Evolutionary conservation across 306 rosid genomes (phyloP).

Genomic region (Gastrolobium villosum): DNA sequence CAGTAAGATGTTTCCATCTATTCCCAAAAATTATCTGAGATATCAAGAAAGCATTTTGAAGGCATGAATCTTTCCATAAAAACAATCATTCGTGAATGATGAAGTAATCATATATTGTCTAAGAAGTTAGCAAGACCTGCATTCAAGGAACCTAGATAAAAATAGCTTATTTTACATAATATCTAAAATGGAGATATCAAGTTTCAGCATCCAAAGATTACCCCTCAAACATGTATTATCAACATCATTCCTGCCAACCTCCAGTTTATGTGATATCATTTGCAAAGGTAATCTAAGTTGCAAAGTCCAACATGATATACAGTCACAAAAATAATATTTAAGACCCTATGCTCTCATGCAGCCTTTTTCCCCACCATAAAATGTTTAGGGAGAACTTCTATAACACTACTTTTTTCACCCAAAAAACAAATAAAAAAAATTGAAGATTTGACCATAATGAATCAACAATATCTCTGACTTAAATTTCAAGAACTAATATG

Average conservation of each 20-base stretch:
- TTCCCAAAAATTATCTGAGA: slow-evolving; percentile 94
- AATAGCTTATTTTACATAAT: slow-evolving; percentile 16
- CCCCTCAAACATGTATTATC: slow-evolving; percentile 30
- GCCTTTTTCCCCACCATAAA: neutral
- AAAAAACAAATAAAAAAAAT: neutral
- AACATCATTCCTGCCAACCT: slow-evolving; percentile 29
- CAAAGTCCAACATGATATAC: slow-evolving; percentile 28
- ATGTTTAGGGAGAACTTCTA: slow-evolving; percentile 3
- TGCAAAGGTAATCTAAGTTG: slow-evolving; percentile 19
- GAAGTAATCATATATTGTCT: slow-evolving; percentile 23
- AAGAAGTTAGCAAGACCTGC: slow-evolving; percentile 12
- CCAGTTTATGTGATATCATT: slow-evolving; percentile 25
- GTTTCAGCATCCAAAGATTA: slow-evolving; percentile 34
- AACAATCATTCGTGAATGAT: slow-evolving; percentile 23
- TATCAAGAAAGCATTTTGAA: slow-evolving; percentile 49
- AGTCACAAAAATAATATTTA: slow-evolving; percentile 31
- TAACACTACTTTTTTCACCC: neutral
- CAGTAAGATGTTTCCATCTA: slow-evolving; percentile 95
- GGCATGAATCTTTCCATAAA: slow-evolving; percentile 21
- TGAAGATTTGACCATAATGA: neutral
- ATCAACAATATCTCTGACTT: slow-evolving; percentile 15
- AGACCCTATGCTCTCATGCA: neutral
- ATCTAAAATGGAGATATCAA: slow-evolving; percentile 31
- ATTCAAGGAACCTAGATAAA: slow-evolving; percentile 27
- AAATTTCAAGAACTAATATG: slow-evolving; percentile 29